These are phyloP conservation scores for Fusarium siculi DNA, from an alignment of 2,329 filamentous ascomycete genomes.

Conservation along the genomic window DNA sequence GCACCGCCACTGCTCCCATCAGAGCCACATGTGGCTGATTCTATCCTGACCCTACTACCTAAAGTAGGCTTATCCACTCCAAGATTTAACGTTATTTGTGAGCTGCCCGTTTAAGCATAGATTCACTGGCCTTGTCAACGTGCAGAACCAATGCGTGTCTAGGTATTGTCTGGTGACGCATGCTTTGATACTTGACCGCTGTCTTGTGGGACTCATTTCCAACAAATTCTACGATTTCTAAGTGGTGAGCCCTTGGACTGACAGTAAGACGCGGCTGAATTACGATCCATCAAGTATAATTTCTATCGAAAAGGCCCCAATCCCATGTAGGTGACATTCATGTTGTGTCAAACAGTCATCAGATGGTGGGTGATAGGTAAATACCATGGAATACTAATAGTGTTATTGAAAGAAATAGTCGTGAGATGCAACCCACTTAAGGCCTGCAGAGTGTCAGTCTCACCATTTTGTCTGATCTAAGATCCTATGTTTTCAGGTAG, in stretches of 20 bases:
- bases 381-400: too few relatives aligned
- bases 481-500: background rate
- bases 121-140: background rate
- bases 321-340: background rate
- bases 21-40: conserved; percentile 14
- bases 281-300: background rate
- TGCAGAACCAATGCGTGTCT: conserved; percentile 17
- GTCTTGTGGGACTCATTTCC: background rate
- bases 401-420: background rate
- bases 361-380: background rate
- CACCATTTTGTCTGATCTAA: background rate
- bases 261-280: conserved; percentile 1
- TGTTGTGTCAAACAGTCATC: background rate
- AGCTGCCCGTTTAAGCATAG: conserved; percentile 39
- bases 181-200: background rate
- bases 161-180: conserved; percentile 17
- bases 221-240: background rate
- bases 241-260: background rate
- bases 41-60: too few relatives aligned
- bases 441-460: background rate
- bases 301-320: background rate
- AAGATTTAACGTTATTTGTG: background rate
- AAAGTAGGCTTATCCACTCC: background rate
- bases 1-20: background rate
- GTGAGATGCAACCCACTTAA: background rate